phyloP scores from a whole-genome alignment of 345 rosid genomes.

The Toxicodendron radicans region DNA sequence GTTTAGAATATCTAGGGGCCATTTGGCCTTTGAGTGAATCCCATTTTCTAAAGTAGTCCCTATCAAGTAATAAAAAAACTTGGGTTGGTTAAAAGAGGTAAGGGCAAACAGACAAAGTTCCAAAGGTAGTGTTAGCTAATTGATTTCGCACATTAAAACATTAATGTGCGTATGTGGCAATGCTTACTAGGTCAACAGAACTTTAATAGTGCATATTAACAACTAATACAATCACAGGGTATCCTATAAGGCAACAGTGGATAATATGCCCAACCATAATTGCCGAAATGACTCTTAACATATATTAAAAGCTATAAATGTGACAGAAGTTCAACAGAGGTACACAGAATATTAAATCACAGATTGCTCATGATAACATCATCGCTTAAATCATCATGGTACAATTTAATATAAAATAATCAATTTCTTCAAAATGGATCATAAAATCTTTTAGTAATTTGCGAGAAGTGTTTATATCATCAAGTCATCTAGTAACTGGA shows the following conservation, averaged over 20 bases:
- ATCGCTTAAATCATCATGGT: neutral
- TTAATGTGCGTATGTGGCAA: neutral
- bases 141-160: neutral
- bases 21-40: neutral
- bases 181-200: neutral
- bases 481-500: neutral
- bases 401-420: neutral
- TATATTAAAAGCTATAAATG: neutral
- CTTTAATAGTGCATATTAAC: slow-evolving; percentile 3
- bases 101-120: neutral
- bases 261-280: neutral
- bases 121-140: neutral
- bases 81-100: slow-evolving; percentile 10
- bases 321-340: neutral
- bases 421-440: neutral
- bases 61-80: neutral
- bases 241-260: neutral
- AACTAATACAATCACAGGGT: neutral
- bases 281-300: neutral
- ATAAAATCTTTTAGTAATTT: too few species aligned
- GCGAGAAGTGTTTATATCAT: neutral
- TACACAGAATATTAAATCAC: neutral
- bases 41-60: slow-evolving; percentile 15
- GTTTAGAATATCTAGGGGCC: slow-evolving; percentile 13
- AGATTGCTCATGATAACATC: neutral